Percentiles rank a stretch among this genome's conserved stretches.
Evolutionary conservation across 2,329 filamentous ascomycete genomes (phyloP).

Genomic region (Didymella lethalis): DNA sequence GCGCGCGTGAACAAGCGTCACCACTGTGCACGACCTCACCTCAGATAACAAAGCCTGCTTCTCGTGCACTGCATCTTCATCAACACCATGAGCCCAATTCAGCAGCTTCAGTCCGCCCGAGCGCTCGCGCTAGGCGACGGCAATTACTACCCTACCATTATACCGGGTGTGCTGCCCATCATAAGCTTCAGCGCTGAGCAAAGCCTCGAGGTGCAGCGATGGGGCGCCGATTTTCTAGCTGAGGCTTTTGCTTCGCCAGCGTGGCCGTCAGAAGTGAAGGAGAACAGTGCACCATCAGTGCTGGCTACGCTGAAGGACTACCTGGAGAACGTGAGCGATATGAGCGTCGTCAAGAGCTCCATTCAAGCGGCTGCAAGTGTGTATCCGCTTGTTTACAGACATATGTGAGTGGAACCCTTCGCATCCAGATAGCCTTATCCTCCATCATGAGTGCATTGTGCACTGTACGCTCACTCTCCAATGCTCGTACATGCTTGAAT

Average conservation of each 20-base stretch:
- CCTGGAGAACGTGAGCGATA: constrained; percentile 69
- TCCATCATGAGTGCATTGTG: constrained; percentile 26
- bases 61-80: constrained; percentile 30
- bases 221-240: constrained; percentile 94
- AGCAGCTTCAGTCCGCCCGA: constrained; percentile 88
- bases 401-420: constrained; percentile 76
- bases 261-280: constrained; percentile 79
- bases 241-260: constrained; percentile 96
- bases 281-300: constrained; percentile 76
- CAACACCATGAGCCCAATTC: constrained; percentile 57
- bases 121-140: constrained; percentile 87
- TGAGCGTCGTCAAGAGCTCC: constrained; percentile 80
- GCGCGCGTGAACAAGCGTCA: constrained; percentile 44
- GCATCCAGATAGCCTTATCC: constrained; percentile 33
- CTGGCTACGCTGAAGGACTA: constrained; percentile 72
- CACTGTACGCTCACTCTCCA: constrained; percentile 24
- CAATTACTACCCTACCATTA: constrained; percentile 88
- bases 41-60: constrained; percentile 38
- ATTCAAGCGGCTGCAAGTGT: constrained; percentile 91
- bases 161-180: constrained; percentile 91
- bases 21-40: constrained; percentile 24
- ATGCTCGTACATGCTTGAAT: constrained; percentile 26
- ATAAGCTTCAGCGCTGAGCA: constrained; percentile 73
- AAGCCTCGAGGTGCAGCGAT: constrained; percentile 81
- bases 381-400: constrained; percentile 89